Evolutionary conservation across 2,329 filamentous ascomycete genomes (phyloP), one percentile per base, ranked within the genome.

Genomic region (Setomelanomma holmii): DNA sequence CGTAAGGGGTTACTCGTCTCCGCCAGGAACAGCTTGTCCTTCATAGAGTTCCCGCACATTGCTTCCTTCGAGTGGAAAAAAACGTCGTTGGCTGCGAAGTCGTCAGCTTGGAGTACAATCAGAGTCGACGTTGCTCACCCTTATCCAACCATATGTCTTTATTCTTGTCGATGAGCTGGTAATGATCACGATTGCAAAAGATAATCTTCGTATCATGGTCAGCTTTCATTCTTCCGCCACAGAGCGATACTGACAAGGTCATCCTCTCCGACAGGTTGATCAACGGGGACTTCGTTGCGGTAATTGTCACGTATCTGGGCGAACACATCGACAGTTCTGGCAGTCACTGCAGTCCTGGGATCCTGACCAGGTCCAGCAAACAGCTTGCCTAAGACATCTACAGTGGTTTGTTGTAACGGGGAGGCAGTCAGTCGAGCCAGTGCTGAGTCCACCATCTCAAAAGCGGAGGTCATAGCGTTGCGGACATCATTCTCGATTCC

Each of bases 361-460:
- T 40, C 35, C 12, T 21, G 7, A n/a, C 51, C 51, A 16, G 43
- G 17, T 21, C 50, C 41, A 12, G 51, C 39, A 30, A 55, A 55
- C n/a, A 58, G 41, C 16, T 40, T 23, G n/a, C 27, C 23, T 11
- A 58, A 16, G 10, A 55, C 22, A 5, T 45, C 35, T 5, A 24
- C 30, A 2, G 53, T 51, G 8, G 49, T 19, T 27, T 12, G 3
- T n/a, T 45, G 12, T 14, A 23, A 40, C 4, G 40, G 41, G 10
- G 24, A 14, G 7, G 33, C 16, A 4, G 21, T 34, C 7, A 55
- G 49, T 10, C 23, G 34, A 12, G 11, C 12, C 20, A 47, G 23
- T 14, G 52, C 55, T 3, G 52, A 38, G 34, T 52, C 49, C 2
- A 27, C 53, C 53, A 55, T 58, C 20, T 40, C 38, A 21, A 58